A percentile compares a stretch with the other conserved stretches of the same genome.
Evolutionary conservation across 2,329 filamentous ascomycete genomes (phyloP).

Genomic region (Clonostachys sp.): DNA sequence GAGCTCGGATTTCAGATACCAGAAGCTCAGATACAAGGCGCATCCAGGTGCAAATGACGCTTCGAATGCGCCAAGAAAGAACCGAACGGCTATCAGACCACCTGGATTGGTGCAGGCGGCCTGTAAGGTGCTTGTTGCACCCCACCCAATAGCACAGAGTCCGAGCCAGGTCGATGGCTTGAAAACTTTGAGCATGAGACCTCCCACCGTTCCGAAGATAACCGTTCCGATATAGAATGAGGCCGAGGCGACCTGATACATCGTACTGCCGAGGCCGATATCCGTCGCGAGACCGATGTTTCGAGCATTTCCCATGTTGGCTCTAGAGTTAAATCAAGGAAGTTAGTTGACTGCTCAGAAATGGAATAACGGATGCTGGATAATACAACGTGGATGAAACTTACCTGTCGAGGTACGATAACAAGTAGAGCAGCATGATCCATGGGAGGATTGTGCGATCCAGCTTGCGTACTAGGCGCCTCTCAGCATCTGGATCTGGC

Average conservation of each 20-base stretch:
- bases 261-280: constrained; percentile 51
- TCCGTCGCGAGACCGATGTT: constrained; percentile 75
- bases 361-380: background rate
- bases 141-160: constrained; percentile 13
- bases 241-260: background rate
- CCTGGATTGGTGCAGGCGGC: constrained; percentile 4
- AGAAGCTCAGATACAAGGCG: constrained; percentile 21
- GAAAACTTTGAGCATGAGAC: constrained; percentile 29
- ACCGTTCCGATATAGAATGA: constrained; percentile 62
- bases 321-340: background rate
- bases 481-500: constrained; percentile 3
- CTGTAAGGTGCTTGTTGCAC: constrained; percentile 6
- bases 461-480: constrained; percentile 6
- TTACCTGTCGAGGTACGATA: constrained; percentile 7
- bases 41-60: constrained; percentile 20
- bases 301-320: constrained; percentile 52
- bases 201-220: constrained; percentile 21
- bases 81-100: constrained; percentile 20
- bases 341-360: background rate
- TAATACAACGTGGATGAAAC: background rate
- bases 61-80: constrained; percentile 24
- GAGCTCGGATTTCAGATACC: constrained; percentile 17
- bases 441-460: constrained; percentile 7
- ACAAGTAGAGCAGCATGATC: constrained; percentile 7
- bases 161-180: constrained; percentile 32